Evolutionary conservation across 306 rosid species (phyloP).

Genomic region (Sicyos edulis): DNA sequence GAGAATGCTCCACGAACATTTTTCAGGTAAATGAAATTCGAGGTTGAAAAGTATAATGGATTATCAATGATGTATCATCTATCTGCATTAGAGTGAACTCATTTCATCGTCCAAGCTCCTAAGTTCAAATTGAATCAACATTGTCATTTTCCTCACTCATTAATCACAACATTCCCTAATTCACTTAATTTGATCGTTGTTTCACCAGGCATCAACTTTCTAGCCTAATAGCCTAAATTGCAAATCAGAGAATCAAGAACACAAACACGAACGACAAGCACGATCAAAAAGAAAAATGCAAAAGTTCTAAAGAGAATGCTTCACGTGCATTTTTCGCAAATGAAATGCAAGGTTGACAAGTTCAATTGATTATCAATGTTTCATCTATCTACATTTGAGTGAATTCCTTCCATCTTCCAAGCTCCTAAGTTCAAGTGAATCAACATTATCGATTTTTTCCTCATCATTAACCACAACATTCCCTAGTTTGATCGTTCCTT

Average conservation of each 20-base stretch:
- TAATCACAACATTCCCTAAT: too few relatives aligned
- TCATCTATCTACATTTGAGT: too few relatives aligned
- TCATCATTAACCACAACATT: too few relatives aligned
- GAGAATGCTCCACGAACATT: too few relatives aligned
- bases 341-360: neutral
- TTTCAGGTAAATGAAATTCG: neutral
- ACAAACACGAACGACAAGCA: neutral
- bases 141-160: neutral
- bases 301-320: too few relatives aligned
- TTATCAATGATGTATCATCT: neutral
- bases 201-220: too few relatives aligned
- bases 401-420: neutral
- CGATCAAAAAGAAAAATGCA: too few relatives aligned
- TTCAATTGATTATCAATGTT: constrained; percentile 25
- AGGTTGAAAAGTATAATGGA: neutral
- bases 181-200: too few relatives aligned
- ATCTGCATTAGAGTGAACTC: neutral
- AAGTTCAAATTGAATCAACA: neutral
- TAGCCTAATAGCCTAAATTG: too few relatives aligned
- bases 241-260: neutral
- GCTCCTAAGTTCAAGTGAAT: neutral
- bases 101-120: neutral
- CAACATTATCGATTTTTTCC: neutral
- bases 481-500: too few relatives aligned
- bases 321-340: too few relatives aligned